Conservation (phyloP, 192 early-diverging fungal genomes). For the Coemansia brasiliensis region DNA sequence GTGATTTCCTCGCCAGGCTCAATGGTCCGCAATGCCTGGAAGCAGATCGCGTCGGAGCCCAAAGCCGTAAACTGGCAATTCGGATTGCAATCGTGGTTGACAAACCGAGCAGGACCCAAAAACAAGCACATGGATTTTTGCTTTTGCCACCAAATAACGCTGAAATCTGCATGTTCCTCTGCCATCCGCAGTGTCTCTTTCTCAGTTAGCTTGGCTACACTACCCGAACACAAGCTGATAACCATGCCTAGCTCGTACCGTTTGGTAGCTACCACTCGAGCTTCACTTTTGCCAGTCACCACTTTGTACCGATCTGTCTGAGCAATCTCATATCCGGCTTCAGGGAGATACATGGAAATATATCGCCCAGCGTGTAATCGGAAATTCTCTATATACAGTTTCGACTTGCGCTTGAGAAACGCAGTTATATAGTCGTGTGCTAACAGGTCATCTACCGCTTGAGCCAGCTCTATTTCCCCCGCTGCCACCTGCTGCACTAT, state of each 20-base stretch:
- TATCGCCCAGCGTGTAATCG: conserved; percentile 59
- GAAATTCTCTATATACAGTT: conserved; percentile 25
- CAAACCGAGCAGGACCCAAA: conserved; percentile 71
- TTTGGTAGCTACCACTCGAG: conserved; percentile 38
- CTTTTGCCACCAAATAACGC: conserved; percentile 64
- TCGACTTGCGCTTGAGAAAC: conserved; percentile 38
- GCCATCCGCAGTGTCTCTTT: conserved; percentile 40
- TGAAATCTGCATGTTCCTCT: conserved; percentile 58
- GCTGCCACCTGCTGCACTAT: conserved; percentile 31
- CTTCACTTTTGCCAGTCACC: conserved; percentile 37
- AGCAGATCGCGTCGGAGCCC: conserved; percentile 57
- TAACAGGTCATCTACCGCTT: conserved; percentile 34
- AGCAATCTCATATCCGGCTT: conserved; percentile 66
- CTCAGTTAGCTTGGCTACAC: conserved; percentile 55
- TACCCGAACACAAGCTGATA: conserved; percentile 54
- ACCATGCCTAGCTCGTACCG: conserved; percentile 39
- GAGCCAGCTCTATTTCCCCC: conserved; percentile 9
- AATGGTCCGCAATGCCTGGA: conserved; percentile 66
- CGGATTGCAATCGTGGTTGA: conserved; percentile 74
- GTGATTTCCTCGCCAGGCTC: conserved; percentile 72
- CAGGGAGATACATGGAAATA: conserved; percentile 63
- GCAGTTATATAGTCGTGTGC: conserved; percentile 28
- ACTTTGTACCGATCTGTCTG: conserved; percentile 59
- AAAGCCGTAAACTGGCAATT: conserved; percentile 58
- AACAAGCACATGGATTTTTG: conserved; percentile 61